These are phyloP conservation scores for Echria macrotheca DNA, from an alignment of 495 filamentous ascomycete genomes.

Conservation along the genomic window DNA sequence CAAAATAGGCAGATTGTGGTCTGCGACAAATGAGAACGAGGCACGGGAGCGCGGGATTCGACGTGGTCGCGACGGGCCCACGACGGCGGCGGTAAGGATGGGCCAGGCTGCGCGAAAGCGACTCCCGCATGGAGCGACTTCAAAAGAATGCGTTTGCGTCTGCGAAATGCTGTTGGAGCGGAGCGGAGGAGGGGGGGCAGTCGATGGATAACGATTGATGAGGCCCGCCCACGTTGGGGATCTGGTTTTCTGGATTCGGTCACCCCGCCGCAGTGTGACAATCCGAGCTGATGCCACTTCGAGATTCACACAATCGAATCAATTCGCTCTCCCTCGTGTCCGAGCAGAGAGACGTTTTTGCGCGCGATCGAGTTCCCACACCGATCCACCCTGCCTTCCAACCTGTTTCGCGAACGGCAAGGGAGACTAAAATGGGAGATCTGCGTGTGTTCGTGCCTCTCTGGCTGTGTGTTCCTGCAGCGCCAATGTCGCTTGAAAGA, in stretches of 20 bases:
- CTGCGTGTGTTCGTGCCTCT: neutral
- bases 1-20: conserved; percentile 37
- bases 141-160: too few relatives aligned
- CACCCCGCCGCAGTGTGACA: conserved; percentile 9
- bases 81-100: conserved; percentile 13
- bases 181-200: conserved; percentile 2
- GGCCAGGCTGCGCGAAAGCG: conserved; percentile 4
- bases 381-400: conserved; percentile 1
- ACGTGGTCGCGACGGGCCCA: neutral
- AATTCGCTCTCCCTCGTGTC: neutral
- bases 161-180: too few relatives aligned
- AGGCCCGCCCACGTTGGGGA: neutral
- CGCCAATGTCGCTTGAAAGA: neutral
- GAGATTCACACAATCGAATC: neutral
- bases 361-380: neutral
- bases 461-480: conserved; percentile 5
- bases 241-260: neutral
- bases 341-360: neutral
- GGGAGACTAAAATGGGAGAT: too few relatives aligned
- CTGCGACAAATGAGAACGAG: conserved; percentile 35
- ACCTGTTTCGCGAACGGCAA: too few relatives aligned
- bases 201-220: too few relatives aligned
- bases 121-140: neutral
- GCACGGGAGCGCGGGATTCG: conserved; percentile 16
- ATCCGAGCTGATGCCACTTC: conserved; percentile 1